These are phyloP conservation scores for Dittrichia graveolens DNA, from an alignment of 129 eudicot species.

Conservation along the genomic window DNA sequence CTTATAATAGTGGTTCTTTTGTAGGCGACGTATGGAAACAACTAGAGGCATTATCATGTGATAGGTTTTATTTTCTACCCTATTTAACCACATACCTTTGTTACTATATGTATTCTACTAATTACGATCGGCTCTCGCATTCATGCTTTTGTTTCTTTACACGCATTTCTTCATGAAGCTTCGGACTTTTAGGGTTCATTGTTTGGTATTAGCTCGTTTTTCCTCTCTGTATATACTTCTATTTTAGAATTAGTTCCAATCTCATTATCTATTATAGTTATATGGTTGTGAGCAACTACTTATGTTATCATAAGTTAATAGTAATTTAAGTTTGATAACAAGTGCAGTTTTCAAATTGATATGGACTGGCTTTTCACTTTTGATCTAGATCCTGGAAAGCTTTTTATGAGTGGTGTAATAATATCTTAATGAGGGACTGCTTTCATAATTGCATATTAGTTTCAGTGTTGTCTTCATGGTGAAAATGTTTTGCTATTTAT, in stretches of 20 bases:
- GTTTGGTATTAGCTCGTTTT: neutral
- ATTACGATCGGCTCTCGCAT: neutral
- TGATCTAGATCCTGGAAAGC: conserved; percentile 1
- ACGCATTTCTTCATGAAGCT: neutral
- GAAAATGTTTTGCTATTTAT: neutral
- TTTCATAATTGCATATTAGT: neutral
- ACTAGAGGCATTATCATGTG: too few species aligned
- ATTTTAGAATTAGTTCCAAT: too few species aligned
- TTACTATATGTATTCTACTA: neutral
- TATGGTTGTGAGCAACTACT: neutral
- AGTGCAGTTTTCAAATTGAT: neutral
- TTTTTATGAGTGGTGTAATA: neutral
- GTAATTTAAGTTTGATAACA: neutral
- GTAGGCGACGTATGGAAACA: too few species aligned
- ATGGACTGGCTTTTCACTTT: neutral
- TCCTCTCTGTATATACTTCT: neutral
- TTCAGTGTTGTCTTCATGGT: neutral
- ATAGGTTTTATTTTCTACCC: too few species aligned
- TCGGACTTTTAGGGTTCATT: neutral
- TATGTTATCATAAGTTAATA: neutral
- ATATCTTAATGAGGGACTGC: neutral
- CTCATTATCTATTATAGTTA: too few species aligned
- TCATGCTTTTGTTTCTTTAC: neutral
- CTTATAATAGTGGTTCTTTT: too few species aligned
- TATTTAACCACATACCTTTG: neutral